Conservation (phyloP, 192 early-diverging fungal species). For the Backusella australiensis region DNA sequence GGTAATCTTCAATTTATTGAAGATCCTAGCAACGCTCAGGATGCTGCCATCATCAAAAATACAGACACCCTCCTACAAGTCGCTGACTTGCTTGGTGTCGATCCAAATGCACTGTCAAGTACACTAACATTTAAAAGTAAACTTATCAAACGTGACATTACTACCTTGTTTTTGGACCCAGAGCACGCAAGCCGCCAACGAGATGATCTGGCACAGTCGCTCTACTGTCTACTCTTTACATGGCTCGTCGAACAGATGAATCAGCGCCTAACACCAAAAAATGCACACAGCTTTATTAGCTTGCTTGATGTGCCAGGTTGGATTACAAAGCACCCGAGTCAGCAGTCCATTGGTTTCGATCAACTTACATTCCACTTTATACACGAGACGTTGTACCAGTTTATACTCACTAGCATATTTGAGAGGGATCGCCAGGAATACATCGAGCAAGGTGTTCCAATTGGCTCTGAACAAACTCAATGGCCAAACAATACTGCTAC, state of each 20-base stretch:
- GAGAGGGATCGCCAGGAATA: constrained; percentile 65
- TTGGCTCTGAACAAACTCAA: constrained; percentile 39
- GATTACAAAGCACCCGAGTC: constrained; percentile 19
- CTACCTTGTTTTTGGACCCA: constrained; percentile 77
- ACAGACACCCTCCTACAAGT: constrained; percentile 67
- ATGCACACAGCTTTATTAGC: constrained; percentile 72
- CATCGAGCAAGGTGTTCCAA: constrained; percentile 54
- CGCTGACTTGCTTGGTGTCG: constrained; percentile 80
- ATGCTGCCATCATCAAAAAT: constrained; percentile 79
- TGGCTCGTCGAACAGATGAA: constrained; percentile 86
- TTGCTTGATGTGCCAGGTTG: constrained; percentile 83
- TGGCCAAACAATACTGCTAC: constrained; percentile 59
- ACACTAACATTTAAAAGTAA: constrained; percentile 82
- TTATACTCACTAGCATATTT: constrained; percentile 57
- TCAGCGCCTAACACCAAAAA: constrained; percentile 58
- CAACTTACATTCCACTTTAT: constrained; percentile 65
- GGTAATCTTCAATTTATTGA: constrained; percentile 85
- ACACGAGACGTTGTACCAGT: constrained; percentile 65
- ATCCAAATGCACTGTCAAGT: constrained; percentile 65
- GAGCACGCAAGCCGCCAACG: constrained; percentile 66
- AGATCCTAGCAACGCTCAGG: constrained; percentile 63
- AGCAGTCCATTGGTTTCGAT: constrained; percentile 49
- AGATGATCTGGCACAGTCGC: constrained; percentile 70
- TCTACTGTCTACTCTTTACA: constrained; percentile 81
- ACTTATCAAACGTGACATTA: constrained; percentile 78